Percentiles rank a stretch among this genome's conserved stretches.
phyloP scores from a whole-genome alignment of 371 early-diverging fungal genomes.

The Mucor plumbeus region DNA sequence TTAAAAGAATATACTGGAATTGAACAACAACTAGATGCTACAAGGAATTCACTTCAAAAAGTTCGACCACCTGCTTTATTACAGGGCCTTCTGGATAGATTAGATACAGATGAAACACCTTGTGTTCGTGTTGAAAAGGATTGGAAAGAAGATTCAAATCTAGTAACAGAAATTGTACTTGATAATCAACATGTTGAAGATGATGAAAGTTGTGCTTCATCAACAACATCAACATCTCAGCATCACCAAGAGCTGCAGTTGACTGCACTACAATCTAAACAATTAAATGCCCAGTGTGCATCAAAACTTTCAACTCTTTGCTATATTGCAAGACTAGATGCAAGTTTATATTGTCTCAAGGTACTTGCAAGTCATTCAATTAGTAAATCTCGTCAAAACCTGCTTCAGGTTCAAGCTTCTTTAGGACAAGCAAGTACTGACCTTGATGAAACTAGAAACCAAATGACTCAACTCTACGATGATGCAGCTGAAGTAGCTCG shows the following conservation, averaged over 20 bases:
- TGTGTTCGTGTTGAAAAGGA: slow-evolving; percentile 46
- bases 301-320: slow-evolving; percentile 34
- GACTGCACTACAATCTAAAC: slow-evolving; percentile 7
- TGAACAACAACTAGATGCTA: slow-evolving; percentile 42
- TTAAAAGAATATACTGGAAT: slow-evolving; percentile 44
- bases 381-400: slow-evolving; percentile 43
- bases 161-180: slow-evolving; percentile 46
- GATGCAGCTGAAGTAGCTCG: slow-evolving; percentile 64
- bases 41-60: slow-evolving; percentile 42
- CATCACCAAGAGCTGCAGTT: slow-evolving; percentile 5
- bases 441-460: slow-evolving; percentile 53
- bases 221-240: not conserved
- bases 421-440: slow-evolving; percentile 55
- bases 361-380: slow-evolving; percentile 51
- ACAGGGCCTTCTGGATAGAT: slow-evolving; percentile 57
- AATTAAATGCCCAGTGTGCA: slow-evolving; percentile 20
- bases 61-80: slow-evolving; percentile 59
- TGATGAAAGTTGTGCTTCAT: slow-evolving; percentile 5
- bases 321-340: slow-evolving; percentile 49
- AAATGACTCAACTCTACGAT: slow-evolving; percentile 57
- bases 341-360: slow-evolving; percentile 64
- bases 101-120: slow-evolving; percentile 49
- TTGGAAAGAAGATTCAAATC: slow-evolving; percentile 56
- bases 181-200: slow-evolving; percentile 10
- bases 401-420: slow-evolving; percentile 49